Percentiles rank a stretch among this genome's conserved stretches.
phyloP scores from a whole-genome alignment of 129 eudicot genomes.

The Lactuca sativa region DNA sequence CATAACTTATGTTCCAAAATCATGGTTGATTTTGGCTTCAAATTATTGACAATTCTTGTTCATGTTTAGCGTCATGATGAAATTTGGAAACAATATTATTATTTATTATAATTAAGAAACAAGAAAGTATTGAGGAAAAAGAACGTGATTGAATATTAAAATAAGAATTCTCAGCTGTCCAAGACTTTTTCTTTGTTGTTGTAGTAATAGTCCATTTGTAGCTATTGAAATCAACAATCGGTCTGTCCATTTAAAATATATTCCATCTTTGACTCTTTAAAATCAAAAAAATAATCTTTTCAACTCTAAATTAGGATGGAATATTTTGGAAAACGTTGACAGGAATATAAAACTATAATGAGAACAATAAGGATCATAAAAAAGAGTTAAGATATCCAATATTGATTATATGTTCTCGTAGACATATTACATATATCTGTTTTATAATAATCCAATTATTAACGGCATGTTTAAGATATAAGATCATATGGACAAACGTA shows the following conservation, averaged over 20 bases:
- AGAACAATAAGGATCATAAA: slow-evolving; percentile 10
- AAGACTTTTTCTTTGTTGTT: slow-evolving; percentile 27
- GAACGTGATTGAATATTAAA: slow-evolving; percentile 8
- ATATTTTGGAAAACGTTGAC: slow-evolving; percentile 22
- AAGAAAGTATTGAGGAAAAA: slow-evolving; percentile 9
- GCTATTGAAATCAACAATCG: slow-evolving; percentile 14
- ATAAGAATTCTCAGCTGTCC: slow-evolving; percentile 1
- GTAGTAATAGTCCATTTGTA: slow-evolving; percentile 13
- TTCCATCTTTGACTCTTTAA: slow-evolving; percentile 25
- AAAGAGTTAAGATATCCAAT: background rate
- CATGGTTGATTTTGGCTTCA: background rate
- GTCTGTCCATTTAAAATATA: background rate
- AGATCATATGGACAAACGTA: too few relatives aligned
- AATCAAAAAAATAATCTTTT: slow-evolving; percentile 21
- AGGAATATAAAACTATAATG: slow-evolving; percentile 17
- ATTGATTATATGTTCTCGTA: background rate
- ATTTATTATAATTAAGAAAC: slow-evolving; percentile 1
- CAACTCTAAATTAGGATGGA: slow-evolving; percentile 23
- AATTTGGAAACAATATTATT: background rate
- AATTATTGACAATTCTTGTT: slow-evolving; percentile 7
- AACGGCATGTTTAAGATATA: background rate
- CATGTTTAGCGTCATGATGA: background rate
- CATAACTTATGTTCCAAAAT: background rate
- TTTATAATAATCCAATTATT: background rate
- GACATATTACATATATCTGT: background rate